Percentiles rank a stretch among this genome's conserved stretches.
phyloP scores from a whole-genome alignment of 2,329 filamentous ascomycete genomes.

The Pseudogymnoascus sp. region DNA sequence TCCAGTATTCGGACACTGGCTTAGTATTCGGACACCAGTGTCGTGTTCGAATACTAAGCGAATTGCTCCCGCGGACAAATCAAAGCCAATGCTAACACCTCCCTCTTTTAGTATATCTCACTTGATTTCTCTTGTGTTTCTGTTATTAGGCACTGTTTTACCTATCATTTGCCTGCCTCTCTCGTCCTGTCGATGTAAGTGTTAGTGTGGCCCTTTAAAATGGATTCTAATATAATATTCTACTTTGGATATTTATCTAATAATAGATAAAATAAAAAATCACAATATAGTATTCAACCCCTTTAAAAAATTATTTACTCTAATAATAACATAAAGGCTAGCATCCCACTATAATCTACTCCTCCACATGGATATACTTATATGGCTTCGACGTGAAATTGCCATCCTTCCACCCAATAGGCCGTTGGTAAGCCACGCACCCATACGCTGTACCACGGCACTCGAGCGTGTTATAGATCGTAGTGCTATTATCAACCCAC shows the following conservation, averaged over 20 bases:
- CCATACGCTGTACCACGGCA: conserved; percentile 2
- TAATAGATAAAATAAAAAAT: neutral
- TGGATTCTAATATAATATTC: neutral
- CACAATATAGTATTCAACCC: neutral
- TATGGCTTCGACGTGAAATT: conserved; percentile 4
- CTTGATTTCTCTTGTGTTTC: neutral
- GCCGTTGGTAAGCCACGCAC: neutral
- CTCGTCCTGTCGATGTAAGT: neutral
- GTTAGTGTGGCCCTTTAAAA: neutral
- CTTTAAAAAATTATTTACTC: neutral
- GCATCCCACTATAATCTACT: neutral
- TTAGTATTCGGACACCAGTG: no score
- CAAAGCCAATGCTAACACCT: neutral
- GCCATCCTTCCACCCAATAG: neutral
- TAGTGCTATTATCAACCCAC: neutral
- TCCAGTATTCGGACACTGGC: no score
- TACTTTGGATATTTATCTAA: neutral
- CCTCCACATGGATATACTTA: neutral
- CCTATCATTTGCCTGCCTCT: neutral
- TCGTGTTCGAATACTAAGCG: no score
- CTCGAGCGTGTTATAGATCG: conserved; percentile 3
- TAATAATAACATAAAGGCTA: neutral
- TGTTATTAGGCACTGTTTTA: neutral
- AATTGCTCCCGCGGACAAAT: no score
- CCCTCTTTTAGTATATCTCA: neutral